Conservation (phyloP, 2,329 filamentous ascomycete genomes). For the Drechslerella coelobrocha region DNA sequence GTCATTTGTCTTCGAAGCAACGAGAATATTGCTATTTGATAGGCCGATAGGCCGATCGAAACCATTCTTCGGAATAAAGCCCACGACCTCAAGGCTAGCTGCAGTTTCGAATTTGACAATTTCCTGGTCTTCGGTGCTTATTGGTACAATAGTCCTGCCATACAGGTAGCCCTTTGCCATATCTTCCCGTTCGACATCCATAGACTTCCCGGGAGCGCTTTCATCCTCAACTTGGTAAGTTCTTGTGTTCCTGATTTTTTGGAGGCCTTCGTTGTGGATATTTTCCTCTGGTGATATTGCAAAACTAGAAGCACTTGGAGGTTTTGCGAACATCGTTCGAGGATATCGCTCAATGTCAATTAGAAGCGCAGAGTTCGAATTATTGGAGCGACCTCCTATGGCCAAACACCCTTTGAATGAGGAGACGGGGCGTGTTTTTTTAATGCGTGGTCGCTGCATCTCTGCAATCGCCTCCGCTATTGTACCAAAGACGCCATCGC, state of each 20-base stretch:
- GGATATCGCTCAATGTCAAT: slow-evolving; percentile 93
- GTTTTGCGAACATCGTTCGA: slow-evolving; percentile 77
- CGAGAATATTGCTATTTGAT: slow-evolving; percentile 78
- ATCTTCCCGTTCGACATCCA: slow-evolving; percentile 79
- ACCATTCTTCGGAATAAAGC: slow-evolving; percentile 74
- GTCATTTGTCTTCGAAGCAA: slow-evolving; percentile 79
- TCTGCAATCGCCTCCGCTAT: slow-evolving; percentile 83
- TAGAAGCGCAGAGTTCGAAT: slow-evolving; percentile 71
- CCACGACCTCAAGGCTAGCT: slow-evolving; percentile 79
- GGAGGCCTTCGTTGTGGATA: slow-evolving; percentile 61
- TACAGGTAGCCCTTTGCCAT: slow-evolving; percentile 95
- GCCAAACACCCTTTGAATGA: slow-evolving; percentile 80
- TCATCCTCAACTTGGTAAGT: slow-evolving; percentile 82
- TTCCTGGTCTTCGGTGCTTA: slow-evolving; percentile 83
- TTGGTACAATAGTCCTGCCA: slow-evolving; percentile 87
- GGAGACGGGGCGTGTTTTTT: slow-evolving; percentile 75
- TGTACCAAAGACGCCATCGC: slow-evolving; percentile 78
- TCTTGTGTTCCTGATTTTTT: slow-evolving; percentile 76
- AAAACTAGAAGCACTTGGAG: slow-evolving; percentile 79
- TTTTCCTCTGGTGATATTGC: slow-evolving; percentile 64
- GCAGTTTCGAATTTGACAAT: slow-evolving; percentile 84
- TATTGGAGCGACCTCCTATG: slow-evolving; percentile 77
- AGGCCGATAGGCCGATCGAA: slow-evolving; percentile 86
- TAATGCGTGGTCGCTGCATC: slow-evolving; percentile 77
- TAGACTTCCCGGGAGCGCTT: slow-evolving; percentile 76